Percentiles rank a stretch among this genome's conserved stretches.
Evolutionary conservation across 1,284 basidiomycete species (phyloP).

Genomic region (Cryptococcus depauperatus): DNA sequence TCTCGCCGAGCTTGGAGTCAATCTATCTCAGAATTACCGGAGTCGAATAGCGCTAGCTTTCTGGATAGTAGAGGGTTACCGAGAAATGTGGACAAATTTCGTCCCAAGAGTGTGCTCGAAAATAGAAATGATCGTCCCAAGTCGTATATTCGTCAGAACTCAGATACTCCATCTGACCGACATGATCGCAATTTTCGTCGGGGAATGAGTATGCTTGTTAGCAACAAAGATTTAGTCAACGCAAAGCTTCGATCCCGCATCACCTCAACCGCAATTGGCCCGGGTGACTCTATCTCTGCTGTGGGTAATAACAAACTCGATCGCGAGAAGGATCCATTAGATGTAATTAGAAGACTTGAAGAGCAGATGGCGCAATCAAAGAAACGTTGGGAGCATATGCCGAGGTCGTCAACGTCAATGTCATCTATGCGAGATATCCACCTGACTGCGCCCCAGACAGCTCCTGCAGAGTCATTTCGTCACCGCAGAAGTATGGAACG

Average conservation of each 20-base stretch:
- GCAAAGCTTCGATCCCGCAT: slow-evolving; percentile 3
- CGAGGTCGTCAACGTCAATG: slow-evolving; percentile 31
- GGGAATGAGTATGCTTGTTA: slow-evolving; percentile 7
- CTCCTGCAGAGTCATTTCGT: slow-evolving; percentile 18
- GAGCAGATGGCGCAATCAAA: slow-evolving; percentile 25
- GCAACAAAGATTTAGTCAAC: slow-evolving; percentile 8
- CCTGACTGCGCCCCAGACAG: slow-evolving; percentile 14
- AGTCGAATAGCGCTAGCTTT: not conserved
- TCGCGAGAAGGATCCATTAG: slow-evolving; percentile 33
- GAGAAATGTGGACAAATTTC: slow-evolving; percentile 5
- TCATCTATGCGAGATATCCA: slow-evolving; percentile 25
- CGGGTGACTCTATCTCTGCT: slow-evolving; percentile 35
- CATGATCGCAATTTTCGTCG: slow-evolving; percentile 3
- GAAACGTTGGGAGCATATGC: slow-evolving; percentile 26
- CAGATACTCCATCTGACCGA: too few species aligned
- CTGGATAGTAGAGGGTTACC: slow-evolving; percentile 12
- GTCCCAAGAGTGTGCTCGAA: slow-evolving; percentile 19
- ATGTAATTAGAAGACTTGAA: slow-evolving; percentile 32
- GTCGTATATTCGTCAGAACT: slow-evolving; percentile 3
- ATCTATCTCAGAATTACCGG: slow-evolving; percentile 23
- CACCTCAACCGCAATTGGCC: slow-evolving; percentile 19
- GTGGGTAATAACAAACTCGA: slow-evolving; percentile 16
- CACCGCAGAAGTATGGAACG: slow-evolving; percentile 16
- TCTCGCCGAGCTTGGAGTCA: slow-evolving; percentile 21
- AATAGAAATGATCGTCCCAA: slow-evolving; percentile 4